These are phyloP conservation scores for Albatrellus ellisii DNA, from an alignment of 768 basidiomycete species.

Conservation along the genomic window DNA sequence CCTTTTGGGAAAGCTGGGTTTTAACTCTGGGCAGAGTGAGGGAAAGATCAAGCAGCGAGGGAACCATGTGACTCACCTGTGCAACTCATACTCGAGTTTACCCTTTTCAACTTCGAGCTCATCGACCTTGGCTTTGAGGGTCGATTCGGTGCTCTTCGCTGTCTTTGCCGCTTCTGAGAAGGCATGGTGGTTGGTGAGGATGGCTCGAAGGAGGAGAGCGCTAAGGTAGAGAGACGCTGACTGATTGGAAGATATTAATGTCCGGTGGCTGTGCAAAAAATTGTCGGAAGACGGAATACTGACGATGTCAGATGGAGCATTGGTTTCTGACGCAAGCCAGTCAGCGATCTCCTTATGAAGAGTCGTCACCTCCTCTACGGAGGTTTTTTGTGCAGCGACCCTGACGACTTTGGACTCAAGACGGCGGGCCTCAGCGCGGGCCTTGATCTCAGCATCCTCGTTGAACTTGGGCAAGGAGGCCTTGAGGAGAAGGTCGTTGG, in stretches of 20 bases:
- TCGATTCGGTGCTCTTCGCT: constrained; percentile 48
- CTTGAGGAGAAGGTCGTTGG: constrained; percentile 21
- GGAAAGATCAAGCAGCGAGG: neutral
- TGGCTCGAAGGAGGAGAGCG: constrained; percentile 68
- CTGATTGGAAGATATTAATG: constrained; percentile 21
- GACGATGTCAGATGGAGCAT: constrained; percentile 47
- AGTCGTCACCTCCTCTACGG: constrained; percentile 70
- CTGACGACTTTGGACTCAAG: constrained; percentile 69
- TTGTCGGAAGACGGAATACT: constrained; percentile 19
- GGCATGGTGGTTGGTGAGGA: constrained; percentile 70
- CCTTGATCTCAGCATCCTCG: constrained; percentile 23
- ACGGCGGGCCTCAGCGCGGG: constrained; percentile 35
- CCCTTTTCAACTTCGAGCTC: constrained; percentile 43
- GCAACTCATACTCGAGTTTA: constrained; percentile 58
- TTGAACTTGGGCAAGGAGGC: constrained; percentile 17
- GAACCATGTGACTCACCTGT: constrained; percentile 37
- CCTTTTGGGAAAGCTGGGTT: constrained; percentile 14
- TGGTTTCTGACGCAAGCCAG: constrained; percentile 53
- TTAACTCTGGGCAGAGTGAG: neutral
- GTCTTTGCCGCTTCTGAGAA: constrained; percentile 65
- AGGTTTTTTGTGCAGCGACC: constrained; percentile 76
- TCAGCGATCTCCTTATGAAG: constrained; percentile 71
- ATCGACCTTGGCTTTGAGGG: constrained; percentile 52
- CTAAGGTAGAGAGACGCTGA: constrained; percentile 59
- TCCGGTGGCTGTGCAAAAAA: constrained; percentile 1